Percentiles rank a stretch among this genome's conserved stretches.
phyloP scores from a whole-genome alignment of 2,329 filamentous ascomycete genomes.

The Dactylellina haptotyla region DNA sequence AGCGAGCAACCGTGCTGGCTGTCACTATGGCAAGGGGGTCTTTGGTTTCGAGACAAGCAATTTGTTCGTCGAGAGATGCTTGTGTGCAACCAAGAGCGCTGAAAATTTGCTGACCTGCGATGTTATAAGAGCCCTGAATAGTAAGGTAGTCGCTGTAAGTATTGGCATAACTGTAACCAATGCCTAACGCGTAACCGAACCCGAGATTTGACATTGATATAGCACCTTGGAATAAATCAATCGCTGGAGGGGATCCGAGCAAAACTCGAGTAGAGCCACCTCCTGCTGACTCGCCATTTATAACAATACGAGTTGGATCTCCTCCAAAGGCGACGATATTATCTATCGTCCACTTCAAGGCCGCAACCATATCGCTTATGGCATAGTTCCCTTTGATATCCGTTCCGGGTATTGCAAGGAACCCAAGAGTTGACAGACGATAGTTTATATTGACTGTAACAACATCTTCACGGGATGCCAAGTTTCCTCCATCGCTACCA shows the following conservation, averaged over 20 bases:
- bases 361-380: constrained; percentile 56
- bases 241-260: constrained; percentile 65
- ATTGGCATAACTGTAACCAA: constrained; percentile 68
- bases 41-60: constrained; percentile 67
- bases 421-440: constrained; percentile 69
- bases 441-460: constrained; percentile 72
- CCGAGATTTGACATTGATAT: constrained; percentile 67
- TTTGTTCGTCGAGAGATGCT: constrained; percentile 62
- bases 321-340: constrained; percentile 56
- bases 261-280: constrained; percentile 69
- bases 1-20: constrained; percentile 64
- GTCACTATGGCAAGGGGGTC: constrained; percentile 63
- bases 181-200: constrained; percentile 68
- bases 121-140: constrained; percentile 66
- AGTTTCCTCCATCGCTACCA: constrained; percentile 67
- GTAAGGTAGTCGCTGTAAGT: constrained; percentile 71
- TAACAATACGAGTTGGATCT: constrained; percentile 56
- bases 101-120: constrained; percentile 67
- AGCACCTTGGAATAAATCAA: constrained; percentile 64
- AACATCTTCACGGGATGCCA: constrained; percentile 70
- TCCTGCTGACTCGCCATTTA: constrained; percentile 58
- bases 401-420: constrained; percentile 69
- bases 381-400: constrained; percentile 64
- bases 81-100: constrained; percentile 66
- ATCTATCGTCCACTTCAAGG: constrained; percentile 57